Evolutionary conservation across 2,329 filamentous ascomycete genomes (phyloP).

Genomic region (Blumeria hordei): DNA sequence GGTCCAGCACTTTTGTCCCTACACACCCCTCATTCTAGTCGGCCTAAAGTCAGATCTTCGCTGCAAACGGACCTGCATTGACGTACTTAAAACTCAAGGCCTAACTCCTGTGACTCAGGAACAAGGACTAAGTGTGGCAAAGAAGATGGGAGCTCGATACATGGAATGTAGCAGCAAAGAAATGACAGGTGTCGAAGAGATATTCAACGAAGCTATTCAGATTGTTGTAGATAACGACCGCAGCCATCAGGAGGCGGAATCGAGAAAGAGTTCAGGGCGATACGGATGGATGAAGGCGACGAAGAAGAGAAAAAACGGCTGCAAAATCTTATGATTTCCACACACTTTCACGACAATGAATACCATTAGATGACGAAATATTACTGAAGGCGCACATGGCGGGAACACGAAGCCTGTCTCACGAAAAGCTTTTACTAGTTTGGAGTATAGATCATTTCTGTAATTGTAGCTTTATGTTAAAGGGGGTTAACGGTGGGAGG

Average conservation of each 20-base stretch:
- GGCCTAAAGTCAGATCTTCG: conserved; percentile 94
- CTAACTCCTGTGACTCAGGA: conserved; percentile 83
- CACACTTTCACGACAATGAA: too few relatives aligned
- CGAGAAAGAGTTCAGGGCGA: not conserved
- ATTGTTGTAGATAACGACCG: conserved; percentile 66
- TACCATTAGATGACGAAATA: too few relatives aligned
- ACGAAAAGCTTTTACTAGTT: too few relatives aligned
- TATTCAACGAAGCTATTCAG: conserved; percentile 79
- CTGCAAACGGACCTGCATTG: conserved; percentile 86
- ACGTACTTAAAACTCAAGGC: conserved; percentile 94
- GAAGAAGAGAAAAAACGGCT: not conserved
- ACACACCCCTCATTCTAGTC: conserved; percentile 83
- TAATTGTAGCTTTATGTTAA: too few relatives aligned
- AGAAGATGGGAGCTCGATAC: conserved; percentile 85
- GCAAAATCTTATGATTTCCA: too few relatives aligned
- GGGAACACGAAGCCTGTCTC: too few relatives aligned
- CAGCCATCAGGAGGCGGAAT: conserved; percentile 21
- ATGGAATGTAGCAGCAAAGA: conserved; percentile 98
- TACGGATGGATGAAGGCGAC: not conserved
- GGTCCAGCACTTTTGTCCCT: conserved; percentile 95
- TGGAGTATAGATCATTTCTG: too few relatives aligned
- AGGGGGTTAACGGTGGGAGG: too few relatives aligned
- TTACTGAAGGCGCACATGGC: too few relatives aligned
- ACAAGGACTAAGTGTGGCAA: conserved; percentile 68
- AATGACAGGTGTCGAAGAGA: conserved; percentile 85